Evolutionary conservation across 1,284 basidiomycete species (phyloP).

Genomic region (Grifola frondosa): DNA sequence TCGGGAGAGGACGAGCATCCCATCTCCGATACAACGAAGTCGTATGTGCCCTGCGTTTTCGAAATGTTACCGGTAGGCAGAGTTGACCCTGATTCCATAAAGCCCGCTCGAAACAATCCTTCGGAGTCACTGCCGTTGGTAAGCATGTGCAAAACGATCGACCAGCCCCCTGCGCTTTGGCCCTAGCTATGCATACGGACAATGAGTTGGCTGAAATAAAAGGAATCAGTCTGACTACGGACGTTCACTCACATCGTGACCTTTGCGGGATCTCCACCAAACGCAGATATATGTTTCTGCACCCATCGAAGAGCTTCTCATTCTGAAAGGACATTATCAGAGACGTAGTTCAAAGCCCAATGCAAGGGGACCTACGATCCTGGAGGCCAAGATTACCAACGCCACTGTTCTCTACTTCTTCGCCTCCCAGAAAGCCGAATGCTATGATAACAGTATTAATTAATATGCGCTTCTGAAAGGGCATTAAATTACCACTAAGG

Average conservation of each 20-base stretch:
- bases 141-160: conserved; percentile 30
- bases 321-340: conserved; percentile 7
- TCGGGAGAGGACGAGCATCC: conserved; percentile 32
- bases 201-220: background rate
- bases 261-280: conserved; percentile 60
- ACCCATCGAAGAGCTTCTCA: conserved; percentile 33
- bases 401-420: conserved; percentile 49
- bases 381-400: conserved; percentile 53
- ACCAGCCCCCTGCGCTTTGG: conserved; percentile 38
- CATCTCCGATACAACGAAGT: conserved; percentile 27
- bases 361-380: conserved; percentile 41
- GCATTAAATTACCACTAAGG: background rate
- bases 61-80: conserved; percentile 29
- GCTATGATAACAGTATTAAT: background rate
- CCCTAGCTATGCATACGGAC: conserved; percentile 31
- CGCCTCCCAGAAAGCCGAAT: conserved; percentile 23
- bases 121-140: conserved; percentile 28
- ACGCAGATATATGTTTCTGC: conserved; percentile 57
- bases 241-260: conserved; percentile 53
- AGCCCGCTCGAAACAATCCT: conserved; percentile 31
- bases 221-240: background rate
- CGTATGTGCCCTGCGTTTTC: conserved; percentile 29
- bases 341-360: background rate
- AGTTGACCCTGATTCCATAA: conserved; percentile 35
- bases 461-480: background rate